Conservation (phyloP, 805 yeast species). For the Zygoascus biomembranicola region DNA sequence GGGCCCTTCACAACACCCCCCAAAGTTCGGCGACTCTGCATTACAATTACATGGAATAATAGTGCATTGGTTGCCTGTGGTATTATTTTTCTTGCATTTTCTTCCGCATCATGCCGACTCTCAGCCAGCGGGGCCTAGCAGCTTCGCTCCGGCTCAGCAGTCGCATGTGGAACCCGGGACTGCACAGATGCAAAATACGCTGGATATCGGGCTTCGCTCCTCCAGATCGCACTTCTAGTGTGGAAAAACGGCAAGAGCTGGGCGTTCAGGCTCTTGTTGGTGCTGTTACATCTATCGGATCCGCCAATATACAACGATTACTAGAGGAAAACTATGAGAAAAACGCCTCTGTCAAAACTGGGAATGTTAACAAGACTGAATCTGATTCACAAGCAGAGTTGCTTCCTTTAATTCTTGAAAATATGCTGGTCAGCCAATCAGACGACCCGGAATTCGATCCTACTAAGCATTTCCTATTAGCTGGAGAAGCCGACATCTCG, state of each 20-base stretch:
- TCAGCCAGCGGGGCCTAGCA: neutral
- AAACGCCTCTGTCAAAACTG: neutral
- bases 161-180: neutral
- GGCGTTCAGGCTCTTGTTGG: neutral
- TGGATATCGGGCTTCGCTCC: neutral
- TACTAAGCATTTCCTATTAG: neutral
- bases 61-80: neutral
- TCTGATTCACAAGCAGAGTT: neutral
- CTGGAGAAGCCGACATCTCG: neutral
- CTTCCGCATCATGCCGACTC: neutral
- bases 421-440: neutral
- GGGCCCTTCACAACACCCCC: too few relatives aligned
- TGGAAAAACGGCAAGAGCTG: neutral
- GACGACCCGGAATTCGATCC: slow-evolving; percentile 3
- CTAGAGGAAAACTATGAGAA: neutral
- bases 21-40: too few relatives aligned
- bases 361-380: neutral
- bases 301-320: neutral
- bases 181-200: neutral
- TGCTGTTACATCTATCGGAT: neutral
- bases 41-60: too few relatives aligned
- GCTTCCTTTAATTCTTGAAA: neutral
- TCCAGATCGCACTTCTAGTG: too few relatives aligned
- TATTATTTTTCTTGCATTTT: neutral
- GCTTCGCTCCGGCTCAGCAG: neutral